Conservation (phyloP, 2,329 filamentous ascomycete species). For the Didymosphaeria variabile region DNA sequence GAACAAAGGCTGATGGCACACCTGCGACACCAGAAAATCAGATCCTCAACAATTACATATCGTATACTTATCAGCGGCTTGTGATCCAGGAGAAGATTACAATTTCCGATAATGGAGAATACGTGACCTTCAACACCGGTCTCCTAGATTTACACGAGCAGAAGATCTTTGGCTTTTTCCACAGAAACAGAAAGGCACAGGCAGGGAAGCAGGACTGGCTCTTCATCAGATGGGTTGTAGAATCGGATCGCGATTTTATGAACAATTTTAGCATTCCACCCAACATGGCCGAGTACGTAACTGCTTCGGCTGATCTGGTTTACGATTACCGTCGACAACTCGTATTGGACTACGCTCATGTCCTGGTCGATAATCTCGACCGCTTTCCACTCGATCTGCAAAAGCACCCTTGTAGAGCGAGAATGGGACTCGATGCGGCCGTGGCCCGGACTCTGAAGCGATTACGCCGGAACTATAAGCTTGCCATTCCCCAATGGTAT, state of each 20-base stretch:
- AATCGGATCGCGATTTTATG: neutral
- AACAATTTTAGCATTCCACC: neutral
- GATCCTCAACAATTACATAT: neutral
- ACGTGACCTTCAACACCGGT: neutral
- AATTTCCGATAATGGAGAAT: neutral
- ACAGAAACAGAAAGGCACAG: neutral
- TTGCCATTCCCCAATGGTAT: neutral
- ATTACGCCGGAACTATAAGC: neutral
- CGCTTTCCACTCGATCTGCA: neutral
- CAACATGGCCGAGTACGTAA: neutral
- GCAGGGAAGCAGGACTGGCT: neutral
- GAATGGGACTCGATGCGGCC: neutral
- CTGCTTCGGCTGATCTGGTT: neutral
- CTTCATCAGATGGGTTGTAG: neutral
- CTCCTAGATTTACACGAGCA: neutral
- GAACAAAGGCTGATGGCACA: neutral
- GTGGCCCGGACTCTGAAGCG: neutral
- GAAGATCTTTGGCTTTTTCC: neutral
- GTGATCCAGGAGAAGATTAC: neutral
- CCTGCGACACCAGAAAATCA: neutral
- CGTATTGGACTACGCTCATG: neutral
- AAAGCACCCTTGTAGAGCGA: neutral
- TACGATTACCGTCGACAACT: neutral
- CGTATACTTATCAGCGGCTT: neutral
- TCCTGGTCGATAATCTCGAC: neutral